phyloP scores from a whole-genome alignment of 2,329 filamentous ascomycete genomes.

The Fusarium acutatum region DNA sequence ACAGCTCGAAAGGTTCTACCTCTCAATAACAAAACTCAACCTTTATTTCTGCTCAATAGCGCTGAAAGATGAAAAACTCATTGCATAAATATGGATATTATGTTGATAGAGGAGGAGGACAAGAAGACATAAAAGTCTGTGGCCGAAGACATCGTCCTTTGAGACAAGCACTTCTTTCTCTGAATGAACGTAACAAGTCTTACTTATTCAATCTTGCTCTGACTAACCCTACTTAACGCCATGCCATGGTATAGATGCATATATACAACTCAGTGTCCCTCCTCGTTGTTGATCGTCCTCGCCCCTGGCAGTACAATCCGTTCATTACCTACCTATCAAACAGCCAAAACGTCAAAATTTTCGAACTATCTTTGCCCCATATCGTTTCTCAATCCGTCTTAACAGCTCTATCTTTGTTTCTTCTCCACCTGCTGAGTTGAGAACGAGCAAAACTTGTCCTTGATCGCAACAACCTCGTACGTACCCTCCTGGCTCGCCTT shows the following conservation, averaged over 20 bases:
- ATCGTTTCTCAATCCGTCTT: background rate
- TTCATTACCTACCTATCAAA: conserved; percentile 21
- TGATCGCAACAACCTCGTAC: conserved; percentile 96
- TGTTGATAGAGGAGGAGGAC: background rate
- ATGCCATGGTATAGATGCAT: conserved; percentile 53
- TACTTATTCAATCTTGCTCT: conserved; percentile 40
- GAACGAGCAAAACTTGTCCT: conserved; percentile 91
- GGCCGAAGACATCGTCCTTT: background rate
- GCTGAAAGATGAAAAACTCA: background rate
- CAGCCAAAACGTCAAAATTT: conserved; percentile 21
- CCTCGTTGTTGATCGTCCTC: conserved; percentile 25
- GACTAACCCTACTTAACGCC: conserved; percentile 43
- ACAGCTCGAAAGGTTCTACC: background rate
- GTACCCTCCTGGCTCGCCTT: conserved; percentile 92
- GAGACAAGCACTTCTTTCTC: background rate
- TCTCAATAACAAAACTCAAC: background rate
- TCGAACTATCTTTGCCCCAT: conserved; percentile 25
- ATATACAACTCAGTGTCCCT: conserved; percentile 39
- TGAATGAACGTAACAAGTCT: background rate
- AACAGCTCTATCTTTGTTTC: conserved; percentile 49
- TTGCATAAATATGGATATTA: background rate
- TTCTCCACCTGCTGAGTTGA: conserved; percentile 72
- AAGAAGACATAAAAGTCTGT: background rate
- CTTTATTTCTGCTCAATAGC: background rate
- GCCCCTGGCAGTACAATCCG: conserved; percentile 23